Base-by-base conservation (phyloP, 257 asterid genomes). In the Henckelia pumila region DNA sequence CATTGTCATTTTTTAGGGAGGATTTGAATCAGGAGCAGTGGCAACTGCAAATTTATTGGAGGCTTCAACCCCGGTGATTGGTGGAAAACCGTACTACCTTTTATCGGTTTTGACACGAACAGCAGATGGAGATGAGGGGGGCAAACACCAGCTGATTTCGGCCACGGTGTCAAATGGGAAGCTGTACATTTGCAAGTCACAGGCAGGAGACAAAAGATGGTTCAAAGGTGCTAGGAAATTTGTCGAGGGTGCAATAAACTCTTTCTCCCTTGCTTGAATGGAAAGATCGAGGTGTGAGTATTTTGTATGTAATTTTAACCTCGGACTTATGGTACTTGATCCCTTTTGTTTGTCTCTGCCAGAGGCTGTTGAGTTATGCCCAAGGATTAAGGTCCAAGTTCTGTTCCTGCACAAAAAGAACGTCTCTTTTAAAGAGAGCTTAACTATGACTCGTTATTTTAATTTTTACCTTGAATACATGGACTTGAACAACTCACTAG, bases 171-270 rank as follows among this genome's bases (percentile, higher is more conserved):
- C 77, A 0, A 67, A 61, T 55, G 86, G 88, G 6, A 83, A 83
- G 72, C 86, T 83, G 52, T 83, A 76, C 69, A 73, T 83, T 50
- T 80, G 84, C 86, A 83, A 83, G 69, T 81, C 88, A 64, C 88
- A 83, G 70, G 88, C 88, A 3, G 88, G 88, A 28, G 88, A 80
- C 79, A 83, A 83, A 75, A 80, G 88, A 83, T 83, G 85, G 88
- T 83, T 83, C 73, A 83, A 83, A 68, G 88, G 88, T 64, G 84
- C 86, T 28, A 83, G 67, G 73, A 83, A 66, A 69, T 83, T 61
- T 52, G 86, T 80, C 8, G 88, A 83, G 80, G 71, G 11, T 63
- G 57, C 88, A 24, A 64, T 79, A 44, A 49, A 23, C 61, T 83
- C 88, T 26, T 83, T 83, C 80, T 73, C 80, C 67, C 25, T 83